Percentiles rank a stretch among this genome's conserved stretches.
Evolutionary conservation across 495 filamentous ascomycete species (phyloP).

Genomic region (Penicillium angulare): DNA sequence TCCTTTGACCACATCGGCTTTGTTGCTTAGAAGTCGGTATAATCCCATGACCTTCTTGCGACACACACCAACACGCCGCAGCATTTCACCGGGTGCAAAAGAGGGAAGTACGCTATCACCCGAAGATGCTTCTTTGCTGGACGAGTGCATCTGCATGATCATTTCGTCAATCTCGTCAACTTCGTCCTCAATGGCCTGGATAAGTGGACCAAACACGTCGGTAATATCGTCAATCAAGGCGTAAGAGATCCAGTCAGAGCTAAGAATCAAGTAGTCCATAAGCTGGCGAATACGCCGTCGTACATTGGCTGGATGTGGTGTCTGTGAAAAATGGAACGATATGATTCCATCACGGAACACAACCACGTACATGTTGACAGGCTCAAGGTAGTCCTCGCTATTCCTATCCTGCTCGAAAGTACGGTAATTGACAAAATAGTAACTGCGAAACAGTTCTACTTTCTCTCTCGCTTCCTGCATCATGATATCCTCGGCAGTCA

Average conservation of each 20-base stretch:
- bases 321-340: slow-evolving; percentile 92
- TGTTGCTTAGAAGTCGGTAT: slow-evolving; percentile 90
- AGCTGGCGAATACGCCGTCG: slow-evolving; percentile 89
- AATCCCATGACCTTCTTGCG: slow-evolving; percentile 95
- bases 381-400: slow-evolving; percentile 85
- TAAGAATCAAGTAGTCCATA: slow-evolving; percentile 88
- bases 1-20: slow-evolving; percentile 97
- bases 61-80: slow-evolving; percentile 86
- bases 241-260: slow-evolving; percentile 97
- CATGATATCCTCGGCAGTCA: slow-evolving; percentile 96
- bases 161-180: slow-evolving; percentile 85
- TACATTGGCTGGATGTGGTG: slow-evolving; percentile 93
- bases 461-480: slow-evolving; percentile 92
- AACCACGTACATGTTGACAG: slow-evolving; percentile 95
- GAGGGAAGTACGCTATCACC: slow-evolving; percentile 33
- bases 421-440: slow-evolving; percentile 98
- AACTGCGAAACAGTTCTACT: slow-evolving; percentile 93
- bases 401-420: slow-evolving; percentile 92
- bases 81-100: slow-evolving; percentile 74
- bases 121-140: slow-evolving; percentile 34
- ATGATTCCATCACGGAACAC: slow-evolving; percentile 95
- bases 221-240: slow-evolving; percentile 98
- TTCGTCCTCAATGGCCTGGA: slow-evolving; percentile 84
- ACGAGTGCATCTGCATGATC: slow-evolving; percentile 73
- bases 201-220: slow-evolving; percentile 88